Conservation (phyloP, 495 filamentous ascomycete genomes). For the Cudoniella acicularis region DNA sequence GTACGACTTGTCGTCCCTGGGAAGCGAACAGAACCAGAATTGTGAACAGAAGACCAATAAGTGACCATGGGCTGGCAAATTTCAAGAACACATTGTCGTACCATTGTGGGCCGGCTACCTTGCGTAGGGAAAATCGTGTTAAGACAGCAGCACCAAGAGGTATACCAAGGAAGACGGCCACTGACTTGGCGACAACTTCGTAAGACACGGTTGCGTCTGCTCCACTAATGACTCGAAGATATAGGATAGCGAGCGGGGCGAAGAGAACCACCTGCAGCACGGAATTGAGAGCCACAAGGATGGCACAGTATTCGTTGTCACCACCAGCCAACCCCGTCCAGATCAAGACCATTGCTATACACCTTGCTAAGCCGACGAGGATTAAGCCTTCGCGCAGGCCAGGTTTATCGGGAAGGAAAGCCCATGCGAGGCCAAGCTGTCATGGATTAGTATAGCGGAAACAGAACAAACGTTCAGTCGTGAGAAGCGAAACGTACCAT, state of each 20-base stretch:
- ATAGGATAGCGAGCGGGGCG: conserved; percentile 75
- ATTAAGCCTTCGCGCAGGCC: conserved; percentile 70
- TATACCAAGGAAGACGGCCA: conserved; percentile 83
- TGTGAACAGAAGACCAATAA: conserved; percentile 82
- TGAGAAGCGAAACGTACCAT: conserved; percentile 56
- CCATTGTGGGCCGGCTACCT: conserved; percentile 48
- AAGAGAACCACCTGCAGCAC: conserved; percentile 83
- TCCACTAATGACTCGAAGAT: conserved; percentile 64
- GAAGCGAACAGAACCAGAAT: conserved; percentile 83
- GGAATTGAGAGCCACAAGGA: conserved; percentile 86
- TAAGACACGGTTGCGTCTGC: conserved; percentile 40
- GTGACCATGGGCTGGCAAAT: conserved; percentile 65
- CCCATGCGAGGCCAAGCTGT: conserved; percentile 76
- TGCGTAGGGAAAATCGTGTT: conserved; percentile 63
- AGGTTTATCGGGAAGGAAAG: conserved; percentile 70
- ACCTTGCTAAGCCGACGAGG: conserved; percentile 72
- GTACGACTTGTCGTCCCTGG: conserved; percentile 74
- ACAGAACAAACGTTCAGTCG: neutral
- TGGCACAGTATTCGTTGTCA: conserved; percentile 81
- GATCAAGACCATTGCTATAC: conserved; percentile 83
- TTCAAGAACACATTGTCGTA: conserved; percentile 68
- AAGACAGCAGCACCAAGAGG: conserved; percentile 75
- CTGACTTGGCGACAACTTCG: conserved; percentile 68
- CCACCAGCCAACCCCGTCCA: conserved; percentile 79
- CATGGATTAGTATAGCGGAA: too few relatives aligned